Conservation (phyloP, 352 stramenopile genomes). For the Pythium apleroticum region DNA sequence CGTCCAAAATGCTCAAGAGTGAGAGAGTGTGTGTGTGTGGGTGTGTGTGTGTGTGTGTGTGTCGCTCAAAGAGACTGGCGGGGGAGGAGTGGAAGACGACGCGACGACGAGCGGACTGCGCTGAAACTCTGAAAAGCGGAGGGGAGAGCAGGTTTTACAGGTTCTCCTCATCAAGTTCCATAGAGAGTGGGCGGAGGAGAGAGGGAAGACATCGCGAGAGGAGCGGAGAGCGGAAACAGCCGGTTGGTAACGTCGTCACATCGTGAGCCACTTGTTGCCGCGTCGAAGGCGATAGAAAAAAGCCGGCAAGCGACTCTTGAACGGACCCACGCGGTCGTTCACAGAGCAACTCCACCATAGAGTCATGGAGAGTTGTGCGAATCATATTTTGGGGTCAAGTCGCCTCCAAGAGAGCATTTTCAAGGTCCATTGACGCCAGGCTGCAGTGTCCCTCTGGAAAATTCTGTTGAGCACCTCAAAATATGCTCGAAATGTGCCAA, state of each 20-base stretch:
- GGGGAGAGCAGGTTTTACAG: slow-evolving; percentile 2
- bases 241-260: slow-evolving; percentile 23
- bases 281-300: slow-evolving; percentile 25
- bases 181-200: slow-evolving; percentile 19
- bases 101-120: slow-evolving; percentile 25
- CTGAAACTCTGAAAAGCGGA: slow-evolving; percentile 28
- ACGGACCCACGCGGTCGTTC: neutral
- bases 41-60: slow-evolving; percentile 5
- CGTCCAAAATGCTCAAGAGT: slow-evolving; percentile 29
- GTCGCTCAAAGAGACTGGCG: slow-evolving; percentile 21
- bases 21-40: slow-evolving; percentile 7
- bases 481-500: neutral
- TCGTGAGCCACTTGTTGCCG: slow-evolving; percentile 23
- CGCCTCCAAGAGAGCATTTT: neutral
- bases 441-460: neutral
- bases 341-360: neutral
- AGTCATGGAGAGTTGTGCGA: neutral
- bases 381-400: neutral
- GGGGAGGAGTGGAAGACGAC: slow-evolving; percentile 22
- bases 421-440: neutral
- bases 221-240: slow-evolving; percentile 22
- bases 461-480: neutral
- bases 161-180: neutral
- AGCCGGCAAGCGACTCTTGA: slow-evolving; percentile 11
- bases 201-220: slow-evolving; percentile 12